phyloP scores from a whole-genome alignment of 306 rosid genomes.

The Macrotyloma uniflorum region DNA sequence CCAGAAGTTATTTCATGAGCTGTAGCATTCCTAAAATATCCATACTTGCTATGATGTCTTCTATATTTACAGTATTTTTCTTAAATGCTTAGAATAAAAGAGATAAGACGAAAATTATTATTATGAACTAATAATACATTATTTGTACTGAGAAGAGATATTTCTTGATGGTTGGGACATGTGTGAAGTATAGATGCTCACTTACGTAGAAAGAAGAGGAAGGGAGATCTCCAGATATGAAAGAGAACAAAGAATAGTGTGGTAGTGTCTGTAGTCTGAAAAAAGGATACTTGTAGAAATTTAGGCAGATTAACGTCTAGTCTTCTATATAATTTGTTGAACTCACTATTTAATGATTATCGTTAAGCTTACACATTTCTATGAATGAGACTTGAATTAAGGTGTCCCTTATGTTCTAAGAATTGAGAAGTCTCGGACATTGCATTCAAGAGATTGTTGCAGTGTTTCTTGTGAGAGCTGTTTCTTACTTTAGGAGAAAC shows the following conservation, averaged over 20 bases:
- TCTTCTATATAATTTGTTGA: neutral
- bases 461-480: neutral
- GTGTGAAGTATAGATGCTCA: neutral
- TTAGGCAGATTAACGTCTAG: neutral
- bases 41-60: no score
- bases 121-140: neutral
- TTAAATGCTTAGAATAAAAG: no score
- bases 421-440: neutral
- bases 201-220: no score
- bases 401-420: neutral
- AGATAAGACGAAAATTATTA: neutral
- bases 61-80: no score
- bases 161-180: neutral
- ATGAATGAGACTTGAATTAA: constrained; percentile 1
- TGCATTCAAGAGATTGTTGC: neutral
- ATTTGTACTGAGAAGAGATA: neutral
- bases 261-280: neutral
- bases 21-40: no score
- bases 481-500: constrained; percentile 8
- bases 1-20: neutral
- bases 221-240: neutral
- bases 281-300: neutral
- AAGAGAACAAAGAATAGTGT: neutral
- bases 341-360: neutral
- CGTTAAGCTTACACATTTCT: constrained; percentile 13